Base-by-base conservation (phyloP, 495 filamentous ascomycete species). In the Aspergillus incahuasiensis region DNA sequence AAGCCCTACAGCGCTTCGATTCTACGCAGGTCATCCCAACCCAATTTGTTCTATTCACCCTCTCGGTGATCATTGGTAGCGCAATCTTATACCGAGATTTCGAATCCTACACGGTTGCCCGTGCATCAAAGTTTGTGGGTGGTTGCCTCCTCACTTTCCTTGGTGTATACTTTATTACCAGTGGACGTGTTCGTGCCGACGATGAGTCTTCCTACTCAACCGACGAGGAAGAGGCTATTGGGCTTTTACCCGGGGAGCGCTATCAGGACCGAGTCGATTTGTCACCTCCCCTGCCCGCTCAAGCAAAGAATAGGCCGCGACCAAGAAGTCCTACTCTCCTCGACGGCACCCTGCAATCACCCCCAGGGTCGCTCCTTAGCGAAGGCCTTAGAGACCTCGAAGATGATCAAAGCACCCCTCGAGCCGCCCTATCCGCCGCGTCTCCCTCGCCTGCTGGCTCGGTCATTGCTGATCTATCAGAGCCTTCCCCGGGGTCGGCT, bases 21-120 rank as follows among this genome's bases (percentile, higher is more conserved):
- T 92, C 92, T 0, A 98, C 94, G 0, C 90, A 96, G 63, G 94
- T 98, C 57, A 97, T 98, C 50, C 94, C 94, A 2, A 90, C 90
- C 12, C 94, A 98, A 64, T 98, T 98, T 61, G 94, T 98, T 22
- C 79, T 95, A 38, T 98, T 98, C 68, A 98, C 94, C 0, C 76
- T 98, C 6, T 95, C 86, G 2, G 94, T 98, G 49, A 97, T 98
- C 63, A 81, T 95, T 48, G 94, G 94, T 43, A 95, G 89, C 67
- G 91, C 94, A 0, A 77, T 98, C 22, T 72, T 98, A 11, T 98
- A 97, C 65, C 84, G 91, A 6, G 94, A 98, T 69, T 98, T 98
- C 63, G 85, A 96, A 65, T 86, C 86, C 4, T 87, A 89, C 7
- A 83, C 82, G 0, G 65, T 74, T 22, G 75, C 81, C 25, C 85